These are phyloP conservation scores for Laetiporus sulphureus DNA, from an alignment of 1,284 basidiomycete species.

Conservation along the genomic window DNA sequence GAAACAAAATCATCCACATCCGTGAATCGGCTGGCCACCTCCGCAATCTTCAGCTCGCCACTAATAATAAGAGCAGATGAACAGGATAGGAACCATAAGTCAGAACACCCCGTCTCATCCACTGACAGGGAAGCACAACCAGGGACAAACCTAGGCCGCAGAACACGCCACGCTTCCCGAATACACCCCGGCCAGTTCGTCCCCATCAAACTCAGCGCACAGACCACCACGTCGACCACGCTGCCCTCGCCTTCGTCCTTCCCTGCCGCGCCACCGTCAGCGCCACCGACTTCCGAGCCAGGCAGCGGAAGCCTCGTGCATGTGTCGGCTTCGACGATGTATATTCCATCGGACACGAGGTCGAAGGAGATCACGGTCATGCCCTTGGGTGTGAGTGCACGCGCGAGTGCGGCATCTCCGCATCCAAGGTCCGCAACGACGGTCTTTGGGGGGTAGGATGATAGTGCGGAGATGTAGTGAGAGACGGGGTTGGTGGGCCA, in stretches of 20 bases:
- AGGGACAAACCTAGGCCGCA: conserved; percentile 73
- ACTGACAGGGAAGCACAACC: too few relatives aligned
- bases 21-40: conserved; percentile 88
- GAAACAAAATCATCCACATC: conserved; percentile 71
- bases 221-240: conserved; percentile 87
- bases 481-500: conserved; percentile 91
- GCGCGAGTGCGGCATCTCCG: conserved; percentile 89
- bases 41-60: conserved; percentile 87
- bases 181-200: conserved; percentile 93
- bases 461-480: conserved; percentile 60
- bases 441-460: conserved; percentile 54
- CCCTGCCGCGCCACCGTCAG: conserved; percentile 25
- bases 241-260: conserved; percentile 47
- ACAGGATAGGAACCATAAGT: neutral
- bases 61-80: conserved; percentile 32
- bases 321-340: conserved; percentile 77
- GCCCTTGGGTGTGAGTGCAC: conserved; percentile 60
- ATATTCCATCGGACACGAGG: conserved; percentile 67
- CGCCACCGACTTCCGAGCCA: conserved; percentile 50
- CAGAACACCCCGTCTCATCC: too few relatives aligned
- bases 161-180: conserved; percentile 83
- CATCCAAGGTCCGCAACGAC: conserved; percentile 93
- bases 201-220: conserved; percentile 94
- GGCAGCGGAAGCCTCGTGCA: conserved; percentile 72
- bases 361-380: conserved; percentile 77